Base-by-base conservation (phyloP, 2,329 filamentous ascomycete genomes). In the Colletotrichum siamense region DNA sequence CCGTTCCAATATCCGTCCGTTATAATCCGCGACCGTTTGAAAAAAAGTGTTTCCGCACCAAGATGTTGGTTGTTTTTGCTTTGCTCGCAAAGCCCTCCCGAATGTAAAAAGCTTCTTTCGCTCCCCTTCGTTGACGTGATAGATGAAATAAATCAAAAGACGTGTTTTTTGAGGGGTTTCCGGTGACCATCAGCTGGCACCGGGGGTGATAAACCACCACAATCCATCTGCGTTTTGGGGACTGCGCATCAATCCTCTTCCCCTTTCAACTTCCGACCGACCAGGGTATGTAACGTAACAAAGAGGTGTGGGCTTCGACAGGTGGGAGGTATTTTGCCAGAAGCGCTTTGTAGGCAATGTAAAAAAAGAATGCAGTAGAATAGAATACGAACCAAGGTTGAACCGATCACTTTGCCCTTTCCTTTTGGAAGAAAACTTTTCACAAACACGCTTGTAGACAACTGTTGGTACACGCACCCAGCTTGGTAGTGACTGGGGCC, bases 261-360 rank as follows among this genome's bases (percentile, higher is more conserved):
- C 59, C 74, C 59, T 76, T 69, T 65, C 70, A 61, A 52, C 74
- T 52, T 73, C 64, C 70, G 44, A 65, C 74, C 74, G 74, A 76
- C 74, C 71, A 69, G 74, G 74, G 74, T 76, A 76, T 76, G 74
- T 73, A 66, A 69, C 70, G 59, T 73, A 73, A 73, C 64, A 73
- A 76, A 69, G 70, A 73, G 59, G 74, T 55, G 16, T 18, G 26
- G 9, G 68, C 74, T 76, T 74, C 74, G 74, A 65, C 70, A 59
- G 30, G 69, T 6, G 49, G 39, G 57, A 76, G 59, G 64, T 65
- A 61, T 76, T 65, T 59, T 66, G 74, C 74, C 74, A 61, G 64
- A 62, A 76, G 74, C 59, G 59, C 26, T 44, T 55, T 64, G 62
- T 61, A 39, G 30, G 64, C 64, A 52, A 26, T 55, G 26, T 64